These are phyloP conservation scores for Xylaria digitata DNA, from an alignment of 2,329 filamentous ascomycete species.

Conservation along the genomic window DNA sequence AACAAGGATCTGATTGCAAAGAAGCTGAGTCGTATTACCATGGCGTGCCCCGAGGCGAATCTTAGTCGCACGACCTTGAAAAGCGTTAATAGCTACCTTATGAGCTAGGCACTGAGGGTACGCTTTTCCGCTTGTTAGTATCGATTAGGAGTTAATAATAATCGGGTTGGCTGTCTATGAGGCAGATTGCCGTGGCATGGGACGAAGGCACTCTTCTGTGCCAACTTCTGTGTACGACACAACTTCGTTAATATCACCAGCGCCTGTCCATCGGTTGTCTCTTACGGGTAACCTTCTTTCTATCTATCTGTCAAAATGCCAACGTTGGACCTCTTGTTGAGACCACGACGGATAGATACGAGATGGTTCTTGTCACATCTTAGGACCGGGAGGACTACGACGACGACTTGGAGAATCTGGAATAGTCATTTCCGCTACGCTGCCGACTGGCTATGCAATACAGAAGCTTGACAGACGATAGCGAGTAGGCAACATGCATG, in stretches of 20 bases:
- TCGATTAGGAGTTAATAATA: too few relatives aligned
- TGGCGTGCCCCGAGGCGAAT: slow-evolving; percentile 80
- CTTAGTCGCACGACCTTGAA: slow-evolving; percentile 87
- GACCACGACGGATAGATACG: too few relatives aligned
- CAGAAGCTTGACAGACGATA: not conserved
- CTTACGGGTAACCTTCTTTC: too few relatives aligned
- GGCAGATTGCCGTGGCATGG: not conserved
- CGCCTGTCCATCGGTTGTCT: too few relatives aligned
- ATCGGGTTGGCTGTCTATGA: not conserved
- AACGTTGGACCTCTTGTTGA: too few relatives aligned
- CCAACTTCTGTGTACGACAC: too few relatives aligned
- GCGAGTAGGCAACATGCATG: not conserved
- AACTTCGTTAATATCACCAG: too few relatives aligned
- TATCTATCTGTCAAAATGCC: too few relatives aligned
- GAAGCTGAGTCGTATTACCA: slow-evolving; percentile 84
- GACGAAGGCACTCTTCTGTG: too few relatives aligned
- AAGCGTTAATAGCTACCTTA: slow-evolving; percentile 90
- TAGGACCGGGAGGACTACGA: too few relatives aligned
- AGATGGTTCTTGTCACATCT: not conserved
- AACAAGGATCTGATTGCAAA: slow-evolving; percentile 83
- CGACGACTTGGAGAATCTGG: not conserved
- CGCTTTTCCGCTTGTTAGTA: not conserved
- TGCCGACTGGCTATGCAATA: not conserved
- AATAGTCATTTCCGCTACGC: not conserved
- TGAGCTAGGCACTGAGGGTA: slow-evolving; percentile 57